Base-by-base conservation (phyloP, 108 stramenopile genomes). In the Cyclostephanos invisitatus region DNA sequence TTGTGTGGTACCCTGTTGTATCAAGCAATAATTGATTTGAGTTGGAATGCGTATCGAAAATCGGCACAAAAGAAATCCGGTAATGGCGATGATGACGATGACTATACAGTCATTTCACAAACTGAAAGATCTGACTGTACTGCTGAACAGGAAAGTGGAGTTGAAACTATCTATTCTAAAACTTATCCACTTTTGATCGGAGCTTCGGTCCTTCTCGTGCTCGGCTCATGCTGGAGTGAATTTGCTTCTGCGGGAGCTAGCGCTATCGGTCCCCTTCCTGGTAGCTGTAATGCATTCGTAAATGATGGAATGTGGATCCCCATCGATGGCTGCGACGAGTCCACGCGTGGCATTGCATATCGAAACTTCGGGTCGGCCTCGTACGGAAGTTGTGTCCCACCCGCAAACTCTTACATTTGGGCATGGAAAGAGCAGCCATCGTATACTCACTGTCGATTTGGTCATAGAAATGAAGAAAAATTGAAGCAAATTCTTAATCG, bases 301-400 rank as follows among this genome's bases (percentile, higher is more conserved):
- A 89, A 91, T 63, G 46, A 82, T 20, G 94, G 94, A 14, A 12
- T 42, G 20, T 95, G 94, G 94, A 67, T 95, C 27, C 72, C 86
- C 11, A 44, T 91, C 10, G 88, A 91, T 75, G 82, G 74, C n/a
- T 95, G 94, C 80, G 86, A 90, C 54, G 90, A 92, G 64, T 83
- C 75, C n/a, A 73, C 70, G 6, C 71, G 85, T 55, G 90, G 85
- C n/a, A 75, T 72, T 56, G 90, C 81, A 11, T 89, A 89, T 67
- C 85, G 89, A 36, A 66, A 85, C 7, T 58, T 76, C 48, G 83
- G 81, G n/a, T 83, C 84, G 37, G 64, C 67, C n/a, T 66, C 82
- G 14, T 88, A 70, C 28, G 88, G 87, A 42, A 85, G 81, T 4
- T 95, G 94, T 68, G 28, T 76, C 12, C 22, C 79, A 53, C 77